These are phyloP conservation scores for Boletus sp. DNA, from an alignment of 768 basidiomycete genomes.

Conservation along the genomic window DNA sequence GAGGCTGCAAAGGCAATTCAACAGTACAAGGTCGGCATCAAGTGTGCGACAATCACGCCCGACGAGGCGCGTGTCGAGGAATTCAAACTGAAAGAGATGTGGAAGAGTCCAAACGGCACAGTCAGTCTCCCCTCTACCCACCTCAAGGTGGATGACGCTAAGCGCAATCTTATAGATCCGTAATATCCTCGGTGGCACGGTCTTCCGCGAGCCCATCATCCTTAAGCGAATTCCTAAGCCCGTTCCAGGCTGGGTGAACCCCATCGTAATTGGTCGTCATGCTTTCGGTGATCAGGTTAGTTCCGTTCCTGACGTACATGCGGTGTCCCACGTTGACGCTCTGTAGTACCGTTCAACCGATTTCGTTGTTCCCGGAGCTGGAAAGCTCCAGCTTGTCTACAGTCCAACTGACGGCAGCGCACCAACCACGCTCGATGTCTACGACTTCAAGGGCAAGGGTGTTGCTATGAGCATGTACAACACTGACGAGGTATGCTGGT, in stretches of 20 bases:
- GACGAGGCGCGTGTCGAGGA: constrained; percentile 96
- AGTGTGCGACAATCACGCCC: constrained; percentile 98
- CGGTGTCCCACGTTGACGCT: constrained; percentile 6
- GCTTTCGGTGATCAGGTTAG: constrained; percentile 93
- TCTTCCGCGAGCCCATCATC: constrained; percentile 98
- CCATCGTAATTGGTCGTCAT: constrained; percentile 95
- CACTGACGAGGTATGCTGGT: constrained; percentile 74
- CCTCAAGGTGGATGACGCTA: background rate
- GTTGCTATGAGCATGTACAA: constrained; percentile 99
- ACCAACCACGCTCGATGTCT: constrained; percentile 74
- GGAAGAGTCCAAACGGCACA: constrained; percentile 95
- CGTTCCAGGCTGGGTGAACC: constrained; percentile 95
- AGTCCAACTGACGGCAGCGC: constrained; percentile 77
- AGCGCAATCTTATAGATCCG: constrained; percentile 61
- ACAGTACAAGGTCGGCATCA: constrained; percentile 95
- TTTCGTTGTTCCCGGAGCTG: constrained; percentile 85
- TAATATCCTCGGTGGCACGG: constrained; percentile 97
- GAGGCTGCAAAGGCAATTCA: constrained; percentile 95
- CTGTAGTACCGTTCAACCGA: constrained; percentile 89
- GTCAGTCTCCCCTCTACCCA: constrained; percentile 40
- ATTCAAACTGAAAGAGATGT: constrained; percentile 99
- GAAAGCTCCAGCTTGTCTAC: constrained; percentile 91
- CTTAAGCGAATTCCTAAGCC: constrained; percentile 87
- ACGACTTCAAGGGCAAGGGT: constrained; percentile 90
- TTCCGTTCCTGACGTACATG: constrained; percentile 6